phyloP scores from a whole-genome alignment of 2,329 filamentous ascomycete genomes.

The Xylaria sp. region DNA sequence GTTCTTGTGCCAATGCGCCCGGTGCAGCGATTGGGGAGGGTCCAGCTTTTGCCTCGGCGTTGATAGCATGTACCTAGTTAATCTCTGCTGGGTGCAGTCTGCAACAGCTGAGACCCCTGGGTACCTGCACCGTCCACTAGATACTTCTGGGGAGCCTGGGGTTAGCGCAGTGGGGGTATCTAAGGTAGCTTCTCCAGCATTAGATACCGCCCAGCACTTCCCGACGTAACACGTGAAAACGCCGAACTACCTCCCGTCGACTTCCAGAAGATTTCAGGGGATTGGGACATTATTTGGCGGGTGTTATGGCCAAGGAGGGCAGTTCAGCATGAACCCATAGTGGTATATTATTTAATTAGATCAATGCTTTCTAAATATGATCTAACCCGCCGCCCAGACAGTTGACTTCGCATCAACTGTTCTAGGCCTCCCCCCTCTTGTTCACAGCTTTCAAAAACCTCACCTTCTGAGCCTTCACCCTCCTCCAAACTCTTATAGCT shows the following conservation, averaged over 20 bases:
- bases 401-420: too few species aligned
- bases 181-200: neutral
- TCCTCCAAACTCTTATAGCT: too few species aligned
- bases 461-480: too few species aligned
- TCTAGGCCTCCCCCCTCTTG: too few species aligned
- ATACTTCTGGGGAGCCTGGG: neutral
- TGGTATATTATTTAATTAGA: too few species aligned
- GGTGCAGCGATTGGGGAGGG: constrained; percentile 15
- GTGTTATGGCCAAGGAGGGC: neutral
- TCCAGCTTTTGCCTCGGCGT: constrained; percentile 31
- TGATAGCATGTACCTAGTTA: neutral
- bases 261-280: neutral
- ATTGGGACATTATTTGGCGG: neutral
- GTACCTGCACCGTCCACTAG: neutral
- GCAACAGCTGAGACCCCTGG: constrained; percentile 13
- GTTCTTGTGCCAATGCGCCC: constrained; percentile 9
- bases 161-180: constrained; percentile 20
- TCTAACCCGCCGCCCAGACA: too few species aligned
- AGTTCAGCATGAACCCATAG: neutral
- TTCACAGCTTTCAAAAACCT: too few species aligned
- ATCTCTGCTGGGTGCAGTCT: neutral
- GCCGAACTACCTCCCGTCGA: neutral
- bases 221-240: constrained; percentile 21
- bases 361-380: too few species aligned
- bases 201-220: neutral